phyloP scores from a whole-genome alignment of 2,329 filamentous ascomycete species.

The Nannizzia gypsea region DNA sequence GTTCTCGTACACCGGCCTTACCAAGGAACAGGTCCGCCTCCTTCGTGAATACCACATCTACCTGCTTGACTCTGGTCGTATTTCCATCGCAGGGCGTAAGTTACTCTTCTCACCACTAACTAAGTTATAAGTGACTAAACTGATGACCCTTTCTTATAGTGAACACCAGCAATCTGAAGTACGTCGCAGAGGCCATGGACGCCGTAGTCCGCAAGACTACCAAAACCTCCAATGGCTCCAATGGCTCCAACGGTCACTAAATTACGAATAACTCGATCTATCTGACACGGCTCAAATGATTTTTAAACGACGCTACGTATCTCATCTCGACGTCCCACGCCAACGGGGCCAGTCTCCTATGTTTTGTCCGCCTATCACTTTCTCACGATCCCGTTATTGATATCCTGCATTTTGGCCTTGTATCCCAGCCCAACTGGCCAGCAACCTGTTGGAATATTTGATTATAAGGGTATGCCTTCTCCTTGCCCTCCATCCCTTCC shows the following conservation, averaged over 20 bases:
- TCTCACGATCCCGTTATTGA: background rate
- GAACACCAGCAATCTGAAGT: conserved; percentile 16
- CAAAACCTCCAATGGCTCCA: background rate
- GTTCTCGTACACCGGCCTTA: conserved; percentile 23
- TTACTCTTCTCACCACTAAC: background rate
- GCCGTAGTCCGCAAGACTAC: conserved; percentile 12
- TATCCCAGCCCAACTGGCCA: background rate
- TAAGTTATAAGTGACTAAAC: background rate
- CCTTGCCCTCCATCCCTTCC: too few species aligned
- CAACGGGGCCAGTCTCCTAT: background rate
- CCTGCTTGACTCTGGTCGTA: conserved; percentile 18
- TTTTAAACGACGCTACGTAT: background rate
- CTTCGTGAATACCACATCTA: conserved; percentile 21
- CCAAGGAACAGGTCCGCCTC: conserved; percentile 14
- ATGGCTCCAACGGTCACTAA: background rate
- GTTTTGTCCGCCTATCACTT: background rate
- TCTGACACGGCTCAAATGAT: background rate
- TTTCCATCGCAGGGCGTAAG: conserved; percentile 20
- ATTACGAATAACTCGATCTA: background rate
- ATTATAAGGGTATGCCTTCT: background rate
- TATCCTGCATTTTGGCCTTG: background rate
- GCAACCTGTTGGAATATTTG: background rate
- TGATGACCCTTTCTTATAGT: conserved; percentile 9
- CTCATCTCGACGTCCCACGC: background rate
- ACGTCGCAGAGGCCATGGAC: conserved; percentile 17